Evolutionary conservation across 768 basidiomycete genomes (phyloP).

Genomic region (Coprinopsis marcescibilis): DNA sequence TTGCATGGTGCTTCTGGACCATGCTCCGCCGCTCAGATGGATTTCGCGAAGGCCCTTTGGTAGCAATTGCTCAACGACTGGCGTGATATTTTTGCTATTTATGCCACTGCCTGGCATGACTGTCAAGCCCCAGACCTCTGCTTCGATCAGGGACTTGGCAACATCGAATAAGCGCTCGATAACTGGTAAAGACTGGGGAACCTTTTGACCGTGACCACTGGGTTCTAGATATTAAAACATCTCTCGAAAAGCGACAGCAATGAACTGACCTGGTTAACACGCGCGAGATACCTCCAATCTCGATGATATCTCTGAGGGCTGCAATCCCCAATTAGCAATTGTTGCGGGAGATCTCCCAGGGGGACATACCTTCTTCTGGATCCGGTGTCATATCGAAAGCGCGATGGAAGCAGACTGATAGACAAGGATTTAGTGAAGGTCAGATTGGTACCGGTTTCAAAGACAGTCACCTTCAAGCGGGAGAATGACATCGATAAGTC

Average conservation of each 20-base stretch:
- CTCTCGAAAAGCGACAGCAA: background rate
- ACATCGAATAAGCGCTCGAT: conserved; percentile 35
- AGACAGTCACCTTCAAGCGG: conserved; percentile 53
- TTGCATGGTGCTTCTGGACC: conserved; percentile 49
- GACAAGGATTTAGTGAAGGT: background rate
- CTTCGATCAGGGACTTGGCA: conserved; percentile 30
- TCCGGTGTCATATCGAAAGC: conserved; percentile 72
- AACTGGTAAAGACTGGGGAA: conserved; percentile 33
- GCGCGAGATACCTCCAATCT: conserved; percentile 62
- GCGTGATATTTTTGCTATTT: conserved; percentile 46
- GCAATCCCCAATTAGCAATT: background rate
- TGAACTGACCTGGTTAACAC: conserved; percentile 69
- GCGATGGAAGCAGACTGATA: conserved; percentile 69
- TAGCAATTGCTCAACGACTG: conserved; percentile 44
- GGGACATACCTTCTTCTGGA: conserved; percentile 46
- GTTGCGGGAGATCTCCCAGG: background rate
- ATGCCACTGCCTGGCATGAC: conserved; percentile 79
- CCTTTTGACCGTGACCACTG: conserved; percentile 51
- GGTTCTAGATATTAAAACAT: background rate
- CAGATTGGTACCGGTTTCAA: background rate
- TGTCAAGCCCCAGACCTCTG: conserved; percentile 33
- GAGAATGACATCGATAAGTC: conserved; percentile 50
- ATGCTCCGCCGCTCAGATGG: conserved; percentile 69
- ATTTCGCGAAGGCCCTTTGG: conserved; percentile 60
- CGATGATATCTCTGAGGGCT: conserved; percentile 46